Base-by-base conservation (phyloP, 2,329 filamentous ascomycete species). In the Xylaria polymorpha region DNA sequence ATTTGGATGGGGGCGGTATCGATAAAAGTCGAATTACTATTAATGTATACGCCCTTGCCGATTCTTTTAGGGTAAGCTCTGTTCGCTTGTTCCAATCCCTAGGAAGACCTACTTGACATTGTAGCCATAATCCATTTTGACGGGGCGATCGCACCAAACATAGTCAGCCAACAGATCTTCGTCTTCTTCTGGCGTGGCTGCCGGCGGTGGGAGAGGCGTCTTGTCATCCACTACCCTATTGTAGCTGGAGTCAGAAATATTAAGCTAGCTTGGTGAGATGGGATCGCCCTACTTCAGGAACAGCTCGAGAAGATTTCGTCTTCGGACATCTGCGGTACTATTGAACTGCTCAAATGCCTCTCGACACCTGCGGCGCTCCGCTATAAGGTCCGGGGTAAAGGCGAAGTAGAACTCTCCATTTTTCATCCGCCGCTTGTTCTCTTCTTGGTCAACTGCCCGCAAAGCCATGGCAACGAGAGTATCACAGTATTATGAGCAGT, bases 1-100 rank as follows among this genome's bases (percentile, higher is more conserved):
- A 97, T 88, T 0, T 85, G 89, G 65, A 97, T 91, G 35, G 84
- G 80, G 78, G 90, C 92, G 1, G 92, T 94, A 77, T 97, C 94
- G 37, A 97, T 82, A 77, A 94, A 92, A 6, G 89, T 90, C 74
- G 88, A 90, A 79, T 93, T 90, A 77, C 86, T 90, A 81, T 87
- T 97, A 78, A 97, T 85, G 75, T 90, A 96, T 15, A 92, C 92
- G 64, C 89, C 88, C 53, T 87, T 82, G 20, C 92, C 93, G 8
- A 94, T 78, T 66, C 85, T 86, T 67, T 25, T 14, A 25, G 48
- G 3, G 46, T 74, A 22, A 72, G 70, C 60, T 53, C 35, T 56
- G 10, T 61, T 29, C 22, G 48, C 70, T 68, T 22, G 67, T 41
- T 15, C 35, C 18, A 32, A 50, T 35, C 6, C 10, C 29, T 15